phyloP scores from a whole-genome alignment of 2,329 filamentous ascomycete genomes.

The Trichoderma sp. region DNA sequence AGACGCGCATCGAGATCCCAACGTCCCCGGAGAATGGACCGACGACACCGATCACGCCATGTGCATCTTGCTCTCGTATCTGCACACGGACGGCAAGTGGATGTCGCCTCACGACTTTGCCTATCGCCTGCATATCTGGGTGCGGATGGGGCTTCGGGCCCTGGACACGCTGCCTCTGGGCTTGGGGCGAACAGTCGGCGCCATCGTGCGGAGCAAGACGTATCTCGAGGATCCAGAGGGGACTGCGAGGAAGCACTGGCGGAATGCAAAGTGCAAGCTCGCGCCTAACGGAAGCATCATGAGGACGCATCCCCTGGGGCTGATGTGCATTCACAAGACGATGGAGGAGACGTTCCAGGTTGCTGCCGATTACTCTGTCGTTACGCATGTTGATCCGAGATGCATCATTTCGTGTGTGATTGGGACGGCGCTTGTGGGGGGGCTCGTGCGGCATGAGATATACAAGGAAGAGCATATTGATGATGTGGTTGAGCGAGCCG shows the following conservation, averaged over 20 bases:
- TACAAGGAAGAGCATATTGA: slow-evolving; percentile 45
- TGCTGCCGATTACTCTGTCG: slow-evolving; percentile 46
- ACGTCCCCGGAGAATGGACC: slow-evolving; percentile 51
- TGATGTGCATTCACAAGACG: slow-evolving; percentile 48
- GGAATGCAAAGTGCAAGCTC: slow-evolving; percentile 41
- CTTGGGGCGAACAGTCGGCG: slow-evolving; percentile 50
- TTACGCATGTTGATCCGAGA: slow-evolving; percentile 55
- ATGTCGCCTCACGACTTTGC: slow-evolving; percentile 49
- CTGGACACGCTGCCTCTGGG: slow-evolving; percentile 53
- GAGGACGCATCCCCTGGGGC: slow-evolving; percentile 54
- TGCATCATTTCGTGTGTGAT: slow-evolving; percentile 55
- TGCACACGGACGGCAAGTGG: slow-evolving; percentile 46
- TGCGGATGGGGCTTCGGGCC: slow-evolving; percentile 49
- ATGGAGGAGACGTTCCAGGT: slow-evolving; percentile 49
- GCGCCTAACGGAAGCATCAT: slow-evolving; percentile 58
- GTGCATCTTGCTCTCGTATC: slow-evolving; percentile 51
- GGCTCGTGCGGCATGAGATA: slow-evolving; percentile 50
- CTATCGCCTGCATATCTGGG: slow-evolving; percentile 50
- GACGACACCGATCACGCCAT: slow-evolving; percentile 59
- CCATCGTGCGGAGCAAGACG: slow-evolving; percentile 45
- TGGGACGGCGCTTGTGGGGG: slow-evolving; percentile 50
- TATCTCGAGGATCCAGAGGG: slow-evolving; percentile 47
- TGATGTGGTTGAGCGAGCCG: slow-evolving; percentile 44
- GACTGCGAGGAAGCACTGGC: slow-evolving; percentile 48
- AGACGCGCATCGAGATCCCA: slow-evolving; percentile 50